Percentiles rank a stretch among this genome's conserved stretches.
phyloP scores from a whole-genome alignment of 2,329 filamentous ascomycete species.

The Nemania sp. region DNA sequence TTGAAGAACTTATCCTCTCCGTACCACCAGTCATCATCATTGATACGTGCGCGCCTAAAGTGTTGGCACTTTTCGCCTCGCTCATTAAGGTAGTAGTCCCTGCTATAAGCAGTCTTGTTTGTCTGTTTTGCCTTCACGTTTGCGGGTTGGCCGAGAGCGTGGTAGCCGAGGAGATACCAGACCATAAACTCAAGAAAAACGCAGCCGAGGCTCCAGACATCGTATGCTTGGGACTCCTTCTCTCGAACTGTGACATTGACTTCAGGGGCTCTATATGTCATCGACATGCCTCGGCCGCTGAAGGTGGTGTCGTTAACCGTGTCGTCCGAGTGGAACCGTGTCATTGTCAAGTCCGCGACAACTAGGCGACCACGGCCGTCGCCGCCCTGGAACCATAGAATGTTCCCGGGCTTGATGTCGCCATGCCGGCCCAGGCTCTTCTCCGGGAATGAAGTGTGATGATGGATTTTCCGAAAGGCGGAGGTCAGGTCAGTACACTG shows the following conservation, averaged over 20 bases:
- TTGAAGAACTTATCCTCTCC: slow-evolving; percentile 10
- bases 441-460: background rate
- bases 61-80: background rate
- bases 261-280: background rate
- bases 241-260: background rate
- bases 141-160: slow-evolving; percentile 1
- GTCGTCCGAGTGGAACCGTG: background rate
- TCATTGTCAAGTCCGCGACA: background rate
- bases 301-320: background rate
- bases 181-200: slow-evolving; percentile 9
- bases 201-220: slow-evolving; percentile 7
- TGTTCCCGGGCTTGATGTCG: slow-evolving; percentile 6
- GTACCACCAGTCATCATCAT: background rate
- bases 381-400: background rate
- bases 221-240: slow-evolving; percentile 1
- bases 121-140: background rate
- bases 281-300: background rate
- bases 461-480: slow-evolving; percentile 4
- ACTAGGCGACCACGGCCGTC: background rate
- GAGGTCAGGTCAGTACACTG: background rate
- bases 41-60: background rate
- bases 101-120: background rate
- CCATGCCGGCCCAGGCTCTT: slow-evolving; percentile 4
- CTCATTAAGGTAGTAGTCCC: background rate
- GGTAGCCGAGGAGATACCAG: slow-evolving; percentile 5